Evolutionary conservation across 352 stramenopile genomes (phyloP), one percentile per base, ranked within the genome.

Genomic region (Globisporangium camurandrum): DNA sequence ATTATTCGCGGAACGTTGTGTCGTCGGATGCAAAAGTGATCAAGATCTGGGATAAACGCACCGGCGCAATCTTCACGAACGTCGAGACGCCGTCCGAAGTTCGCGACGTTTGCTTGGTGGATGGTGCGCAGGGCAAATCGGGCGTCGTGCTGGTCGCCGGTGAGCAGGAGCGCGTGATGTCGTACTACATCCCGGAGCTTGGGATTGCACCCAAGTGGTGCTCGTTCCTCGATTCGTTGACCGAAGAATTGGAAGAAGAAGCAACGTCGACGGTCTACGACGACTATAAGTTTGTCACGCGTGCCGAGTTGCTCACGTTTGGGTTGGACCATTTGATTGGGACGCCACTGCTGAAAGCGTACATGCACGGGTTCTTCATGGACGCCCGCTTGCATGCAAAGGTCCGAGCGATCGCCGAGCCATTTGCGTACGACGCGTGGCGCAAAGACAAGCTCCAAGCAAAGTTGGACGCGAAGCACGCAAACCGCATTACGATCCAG

Each of bases 321-420:
- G 96, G 96, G 33, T 82, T 98, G n/a, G 84, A 94, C 49, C 95
- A 99, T 60, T 78, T 99, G 31, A 85, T 99, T 40, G 97, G 97
- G 37, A 99, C 96, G 34, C 90, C 95, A 16, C 59, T 99, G 57
- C 77, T 99, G 23, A 91, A 92, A 62, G 95, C 95, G 10, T 99
- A 99, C 78, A 99, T 99, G 97, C 97, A 99, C 75, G 97, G 97
- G 42, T 99, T 98, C 75, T 99, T 99, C 69, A 99, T 99, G 75
- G 95, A 99, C 63, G 96, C 93, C 27, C 89, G 94, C 22, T 70
- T 99, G 33, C 98, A 99, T 73, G 92, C 94, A 56, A 97, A 96
- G 66, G 86, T 99, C 27, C 88, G 96, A 61, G 88, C 93, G 36
- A 96, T 98, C 37, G 88, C 93, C 11, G 95, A 98, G 61, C 96